Conservation (phyloP, 208 protist genomes). For the Leishmania aethiopica region DNA sequence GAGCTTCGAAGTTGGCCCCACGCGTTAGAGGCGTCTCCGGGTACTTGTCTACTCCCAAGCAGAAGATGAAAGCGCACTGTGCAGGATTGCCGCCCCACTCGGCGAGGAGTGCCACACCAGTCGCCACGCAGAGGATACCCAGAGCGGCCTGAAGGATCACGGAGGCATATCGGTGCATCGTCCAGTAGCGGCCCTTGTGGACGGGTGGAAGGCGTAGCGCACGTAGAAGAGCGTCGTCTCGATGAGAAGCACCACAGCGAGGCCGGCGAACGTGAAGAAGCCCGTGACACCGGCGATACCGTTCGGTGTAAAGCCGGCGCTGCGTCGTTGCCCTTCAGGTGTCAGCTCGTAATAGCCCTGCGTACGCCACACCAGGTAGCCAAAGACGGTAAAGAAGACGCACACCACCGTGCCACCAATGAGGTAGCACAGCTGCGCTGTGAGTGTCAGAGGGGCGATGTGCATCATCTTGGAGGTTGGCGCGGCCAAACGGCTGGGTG, state of each 20-base stretch:
- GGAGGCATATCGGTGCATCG: constrained; percentile 18
- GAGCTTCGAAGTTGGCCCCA: constrained; percentile 3
- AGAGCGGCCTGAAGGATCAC: constrained; percentile 11
- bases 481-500: too few relatives aligned
- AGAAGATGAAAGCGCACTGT: constrained; percentile 27
- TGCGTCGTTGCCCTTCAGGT: not conserved
- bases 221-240: constrained; percentile 21
- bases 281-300: constrained; percentile 7
- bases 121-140: constrained; percentile 15
- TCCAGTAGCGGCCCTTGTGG: constrained; percentile 19
- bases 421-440: constrained; percentile 24
- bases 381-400: not conserved
- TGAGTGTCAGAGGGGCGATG: constrained; percentile 21
- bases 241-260: constrained; percentile 19
- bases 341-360: constrained; percentile 3
- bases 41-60: constrained; percentile 18
- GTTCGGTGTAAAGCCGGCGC: not conserved
- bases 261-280: constrained; percentile 22
- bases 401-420: constrained; percentile 1
- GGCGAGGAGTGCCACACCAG: constrained; percentile 13
- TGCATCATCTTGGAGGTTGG: constrained; percentile 5
- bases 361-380: constrained; percentile 8
- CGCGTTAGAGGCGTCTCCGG: not conserved
- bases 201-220: constrained; percentile 23
- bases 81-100: constrained; percentile 7